Evolutionary conservation across 768 basidiomycete species (phyloP).

Genomic region (Punctularia strigosozonata): DNA sequence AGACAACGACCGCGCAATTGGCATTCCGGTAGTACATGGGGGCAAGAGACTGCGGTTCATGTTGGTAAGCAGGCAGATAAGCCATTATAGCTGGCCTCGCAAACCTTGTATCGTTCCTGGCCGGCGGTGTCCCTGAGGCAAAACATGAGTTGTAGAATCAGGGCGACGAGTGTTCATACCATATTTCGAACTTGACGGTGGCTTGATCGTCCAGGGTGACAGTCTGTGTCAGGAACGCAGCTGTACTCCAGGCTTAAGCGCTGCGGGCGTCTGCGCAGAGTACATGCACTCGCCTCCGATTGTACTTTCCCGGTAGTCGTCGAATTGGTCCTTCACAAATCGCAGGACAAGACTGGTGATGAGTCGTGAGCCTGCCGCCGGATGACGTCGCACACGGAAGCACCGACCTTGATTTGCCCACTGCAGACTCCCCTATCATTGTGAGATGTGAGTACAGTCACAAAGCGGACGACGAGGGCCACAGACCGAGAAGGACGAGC

Average conservation of each 20-base stretch:
- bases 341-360: conserved; percentile 71
- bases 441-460: not conserved
- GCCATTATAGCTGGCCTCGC: conserved; percentile 16
- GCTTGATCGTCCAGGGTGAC: conserved; percentile 83
- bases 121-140: conserved; percentile 87
- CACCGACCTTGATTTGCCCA: conserved; percentile 86
- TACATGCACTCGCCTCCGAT: conserved; percentile 54
- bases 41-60: conserved; percentile 30
- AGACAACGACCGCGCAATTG: conserved; percentile 89
- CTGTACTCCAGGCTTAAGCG: conserved; percentile 30
- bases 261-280: conserved; percentile 6
- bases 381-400: conserved; percentile 7
- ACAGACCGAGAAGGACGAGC: conserved; percentile 85
- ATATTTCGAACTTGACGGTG: conserved; percentile 96
- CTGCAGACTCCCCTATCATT: conserved; percentile 82
- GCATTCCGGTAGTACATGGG: conserved; percentile 97
- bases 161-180: conserved; percentile 32
- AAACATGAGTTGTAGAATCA: conserved; percentile 4
- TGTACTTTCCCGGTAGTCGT: conserved; percentile 91
- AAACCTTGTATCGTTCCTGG: conserved; percentile 86
- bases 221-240: conserved; percentile 97
- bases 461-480: not conserved
- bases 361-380: conserved; percentile 17
- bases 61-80: conserved; percentile 8
- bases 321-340: conserved; percentile 95